Evolutionary conservation across 805 yeast species (phyloP).

Genomic region (Wickerhamiella shivajii): DNA sequence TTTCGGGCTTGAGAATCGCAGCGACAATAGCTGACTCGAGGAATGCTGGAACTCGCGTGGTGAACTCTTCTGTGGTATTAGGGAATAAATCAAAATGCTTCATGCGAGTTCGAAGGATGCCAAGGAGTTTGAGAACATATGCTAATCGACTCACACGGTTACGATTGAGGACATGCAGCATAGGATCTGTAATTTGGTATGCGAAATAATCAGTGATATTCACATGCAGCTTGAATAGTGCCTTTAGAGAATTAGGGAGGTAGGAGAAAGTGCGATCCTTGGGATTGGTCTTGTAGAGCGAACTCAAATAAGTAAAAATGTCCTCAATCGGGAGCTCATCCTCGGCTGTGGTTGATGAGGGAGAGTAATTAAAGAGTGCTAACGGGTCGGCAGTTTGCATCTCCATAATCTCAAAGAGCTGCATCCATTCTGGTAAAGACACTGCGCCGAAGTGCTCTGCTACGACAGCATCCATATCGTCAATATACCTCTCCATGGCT

Average conservation of each 20-base stretch:
- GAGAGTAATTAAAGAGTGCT: conserved; percentile 42
- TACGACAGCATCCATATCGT: conserved; percentile 47
- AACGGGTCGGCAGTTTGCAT: conserved; percentile 44
- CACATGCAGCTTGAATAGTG: conserved; percentile 49
- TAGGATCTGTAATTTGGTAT: conserved; percentile 47
- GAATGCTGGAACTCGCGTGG: conserved; percentile 52
- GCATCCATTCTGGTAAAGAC: conserved; percentile 63
- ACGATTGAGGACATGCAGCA: conserved; percentile 29
- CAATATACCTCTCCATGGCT: conserved; percentile 43
- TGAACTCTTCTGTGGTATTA: conserved; percentile 19
- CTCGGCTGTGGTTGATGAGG: conserved; percentile 30
- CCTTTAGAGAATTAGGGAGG: conserved; percentile 57
- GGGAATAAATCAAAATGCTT: conserved; percentile 35
- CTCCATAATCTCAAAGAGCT: conserved; percentile 59
- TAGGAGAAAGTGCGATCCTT: conserved; percentile 31
- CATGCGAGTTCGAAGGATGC: conserved; percentile 58
- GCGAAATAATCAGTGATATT: conserved; percentile 51
- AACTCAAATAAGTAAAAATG: conserved; percentile 53
- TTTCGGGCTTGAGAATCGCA: conserved; percentile 67
- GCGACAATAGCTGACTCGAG: conserved; percentile 65
- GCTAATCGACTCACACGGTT: conserved; percentile 57
- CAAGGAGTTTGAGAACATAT: conserved; percentile 48
- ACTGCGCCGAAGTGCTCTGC: conserved; percentile 42
- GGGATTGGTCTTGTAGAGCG: conserved; percentile 34
- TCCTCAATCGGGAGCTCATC: conserved; percentile 50